Base-by-base conservation (phyloP, 2,329 filamentous ascomycete genomes). In the Diaporthe caulivora region DNA sequence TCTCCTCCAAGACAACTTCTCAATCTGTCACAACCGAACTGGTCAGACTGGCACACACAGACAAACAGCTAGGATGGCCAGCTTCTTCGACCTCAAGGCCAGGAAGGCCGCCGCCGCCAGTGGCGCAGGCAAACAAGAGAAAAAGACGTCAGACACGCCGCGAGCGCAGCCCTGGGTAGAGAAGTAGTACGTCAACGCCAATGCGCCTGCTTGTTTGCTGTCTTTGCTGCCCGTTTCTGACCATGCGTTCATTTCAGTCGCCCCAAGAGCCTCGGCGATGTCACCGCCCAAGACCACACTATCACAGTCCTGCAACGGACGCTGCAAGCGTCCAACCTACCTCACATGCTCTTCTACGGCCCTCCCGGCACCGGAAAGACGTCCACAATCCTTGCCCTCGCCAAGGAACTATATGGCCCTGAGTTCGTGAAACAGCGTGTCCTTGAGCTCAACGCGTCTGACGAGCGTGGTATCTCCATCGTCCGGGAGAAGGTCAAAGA, bases 321-420 rank as follows among this genome's bases (percentile, higher is more conserved):
- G 37, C 88, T 99, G 29, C 95, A 98, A 87, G 95, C 96, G 79
- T 95, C 95, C 76, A 99, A 99, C 80, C 93, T 99, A 51, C 97
- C 97, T 3, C 97, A 99, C 84, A 98, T 99, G 95, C 94, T 99
- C 79, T 98, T 98, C 88, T 99, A 99, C 82, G 97, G 97, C 5
- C 97, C 97, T 0, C 97, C 97, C 0, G 97, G 97, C 54, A 99
- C 97, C 0, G 97, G 97, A 78, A 99, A 99, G 86, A 99, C 97
- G 1, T 98, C 95, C 2, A 99, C 97, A 0, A 95, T 99, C 78
- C 93, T 99, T 76, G 97, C 97, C 2, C 92, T 99, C 40, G 95
- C 97, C 71, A 98, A 98, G 84, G 95, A 98, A 81, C 93, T 99
- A 75, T 99, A 97, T 85, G 97, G 97, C 0, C 97, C 97, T 54